Conservation (phyloP, 768 basidiomycete genomes). For the Infundibulicybe gibba region DNA sequence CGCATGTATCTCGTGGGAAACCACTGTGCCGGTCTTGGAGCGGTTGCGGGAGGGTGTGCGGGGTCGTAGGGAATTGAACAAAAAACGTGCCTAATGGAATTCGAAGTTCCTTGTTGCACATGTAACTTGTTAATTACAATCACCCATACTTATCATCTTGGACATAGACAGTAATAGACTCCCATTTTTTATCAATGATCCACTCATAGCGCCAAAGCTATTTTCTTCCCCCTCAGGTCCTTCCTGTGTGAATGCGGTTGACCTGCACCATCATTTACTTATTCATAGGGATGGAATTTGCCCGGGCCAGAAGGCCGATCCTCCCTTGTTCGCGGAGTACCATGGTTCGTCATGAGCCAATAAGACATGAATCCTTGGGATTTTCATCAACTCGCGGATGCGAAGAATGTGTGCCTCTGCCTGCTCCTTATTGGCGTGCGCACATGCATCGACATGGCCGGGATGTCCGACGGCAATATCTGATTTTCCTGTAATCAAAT, state of each 20-base stretch:
- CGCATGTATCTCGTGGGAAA: slow-evolving; percentile 88
- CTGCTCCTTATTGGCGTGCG: slow-evolving; percentile 37
- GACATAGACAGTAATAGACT: neutral
- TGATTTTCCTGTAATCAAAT: slow-evolving; percentile 42
- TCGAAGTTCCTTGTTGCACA: neutral
- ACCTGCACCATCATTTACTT: neutral
- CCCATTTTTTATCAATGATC: neutral
- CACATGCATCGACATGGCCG: slow-evolving; percentile 27
- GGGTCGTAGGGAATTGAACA: slow-evolving; percentile 46
- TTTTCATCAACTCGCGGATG: slow-evolving; percentile 28
- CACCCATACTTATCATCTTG: neutral
- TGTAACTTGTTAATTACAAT: neutral
- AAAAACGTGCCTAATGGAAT: too few species aligned
- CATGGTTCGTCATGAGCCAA: slow-evolving; percentile 50
- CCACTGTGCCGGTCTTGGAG: slow-evolving; percentile 78
- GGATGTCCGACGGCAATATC: slow-evolving; percentile 27
- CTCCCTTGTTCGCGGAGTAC: slow-evolving; percentile 43
- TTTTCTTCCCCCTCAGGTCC: too few species aligned
- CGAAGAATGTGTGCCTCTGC: slow-evolving; percentile 39
- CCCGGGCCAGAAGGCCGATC: slow-evolving; percentile 36
- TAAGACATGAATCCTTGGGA: slow-evolving; percentile 39
- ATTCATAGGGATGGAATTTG: slow-evolving; percentile 18
- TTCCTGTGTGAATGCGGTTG: too few species aligned
- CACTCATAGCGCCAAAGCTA: too few species aligned
- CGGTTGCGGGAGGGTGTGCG: slow-evolving; percentile 85